Conservation (phyloP, 1,284 basidiomycete species). For the Phlebopus sp. region DNA sequence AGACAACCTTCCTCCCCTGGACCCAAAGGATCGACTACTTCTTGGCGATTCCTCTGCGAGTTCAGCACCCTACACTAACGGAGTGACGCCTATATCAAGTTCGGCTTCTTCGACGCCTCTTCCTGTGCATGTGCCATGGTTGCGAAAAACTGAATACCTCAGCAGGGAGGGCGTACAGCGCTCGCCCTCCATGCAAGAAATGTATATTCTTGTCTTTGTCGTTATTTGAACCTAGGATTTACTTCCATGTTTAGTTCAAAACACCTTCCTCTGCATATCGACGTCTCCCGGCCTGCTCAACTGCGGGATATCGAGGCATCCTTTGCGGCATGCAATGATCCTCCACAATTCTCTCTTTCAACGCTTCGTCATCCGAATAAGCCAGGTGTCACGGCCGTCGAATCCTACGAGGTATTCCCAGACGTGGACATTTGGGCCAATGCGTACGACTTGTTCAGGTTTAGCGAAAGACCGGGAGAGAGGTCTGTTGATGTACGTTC, state of each 20-base stretch:
- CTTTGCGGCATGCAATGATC: conserved; percentile 64
- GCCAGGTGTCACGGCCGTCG: conserved; percentile 71
- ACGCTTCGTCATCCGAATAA: conserved; percentile 79
- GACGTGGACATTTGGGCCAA: conserved; percentile 89
- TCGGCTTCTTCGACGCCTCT: conserved; percentile 41
- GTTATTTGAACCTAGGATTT: neutral
- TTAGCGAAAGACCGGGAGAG: conserved; percentile 85
- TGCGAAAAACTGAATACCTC: conserved; percentile 86
- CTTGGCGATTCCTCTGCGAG: conserved; percentile 56
- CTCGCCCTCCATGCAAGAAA: conserved; percentile 46
- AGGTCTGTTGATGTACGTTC: conserved; percentile 55
- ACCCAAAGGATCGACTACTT: conserved; percentile 70
- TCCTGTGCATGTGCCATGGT: conserved; percentile 78
- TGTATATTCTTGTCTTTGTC: conserved; percentile 39
- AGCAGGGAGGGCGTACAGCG: conserved; percentile 61
- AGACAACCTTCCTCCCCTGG: conserved; percentile 56
- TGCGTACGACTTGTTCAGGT: conserved; percentile 85
- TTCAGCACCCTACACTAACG: conserved; percentile 41
- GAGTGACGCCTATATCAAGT: conserved; percentile 33
- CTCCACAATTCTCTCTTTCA: conserved; percentile 48
- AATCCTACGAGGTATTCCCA: conserved; percentile 84
- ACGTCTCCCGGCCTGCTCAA: conserved; percentile 79
- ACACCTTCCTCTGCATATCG: conserved; percentile 53
- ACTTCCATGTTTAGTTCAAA: conserved; percentile 37
- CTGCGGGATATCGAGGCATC: conserved; percentile 81